phyloP scores from a whole-genome alignment of 768 basidiomycete species.

The Dioszegia hungarica region DNA sequence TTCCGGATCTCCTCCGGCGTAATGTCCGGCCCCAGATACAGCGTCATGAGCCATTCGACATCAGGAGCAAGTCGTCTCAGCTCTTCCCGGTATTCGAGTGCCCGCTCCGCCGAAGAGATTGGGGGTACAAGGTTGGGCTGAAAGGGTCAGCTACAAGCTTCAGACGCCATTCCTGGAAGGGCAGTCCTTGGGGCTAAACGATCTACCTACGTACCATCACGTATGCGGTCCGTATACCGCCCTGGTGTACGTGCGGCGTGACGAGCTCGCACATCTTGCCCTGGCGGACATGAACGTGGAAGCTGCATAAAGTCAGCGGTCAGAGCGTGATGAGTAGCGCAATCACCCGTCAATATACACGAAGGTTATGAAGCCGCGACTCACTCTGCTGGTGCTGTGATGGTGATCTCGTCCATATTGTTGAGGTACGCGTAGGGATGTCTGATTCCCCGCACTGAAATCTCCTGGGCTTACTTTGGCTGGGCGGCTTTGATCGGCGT shows the following conservation, averaged over 20 bases:
- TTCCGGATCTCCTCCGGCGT: slow-evolving; percentile 86
- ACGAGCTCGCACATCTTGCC: slow-evolving; percentile 75
- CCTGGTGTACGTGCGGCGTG: slow-evolving; percentile 79
- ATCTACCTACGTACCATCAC: slow-evolving; percentile 69
- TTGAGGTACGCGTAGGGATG: background rate
- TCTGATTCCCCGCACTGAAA: no score
- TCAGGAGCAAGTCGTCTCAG: slow-evolving; percentile 69
- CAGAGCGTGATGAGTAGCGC: no score
- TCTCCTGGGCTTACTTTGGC: no score
- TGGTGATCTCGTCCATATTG: slow-evolving; percentile 27
- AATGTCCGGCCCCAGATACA: slow-evolving; percentile 87
- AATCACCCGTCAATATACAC: no score
- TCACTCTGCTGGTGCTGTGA: slow-evolving; percentile 46
- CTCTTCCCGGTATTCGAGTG: slow-evolving; percentile 70
- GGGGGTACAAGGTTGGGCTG: slow-evolving; percentile 95
- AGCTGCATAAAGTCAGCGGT: slow-evolving; percentile 49
- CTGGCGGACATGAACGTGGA: slow-evolving; percentile 95
- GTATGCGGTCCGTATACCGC: slow-evolving; percentile 87
- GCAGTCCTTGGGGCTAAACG: background rate
- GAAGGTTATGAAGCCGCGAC: no score
- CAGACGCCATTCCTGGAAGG: background rate
- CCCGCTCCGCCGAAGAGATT: slow-evolving; percentile 72
- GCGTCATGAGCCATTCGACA: slow-evolving; percentile 87
- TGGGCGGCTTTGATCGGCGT: slow-evolving; percentile 2
- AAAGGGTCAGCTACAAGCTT: background rate